Evolutionary conservation across 768 basidiomycete genomes (phyloP).

Genomic region (Lactarius akahatsu): DNA sequence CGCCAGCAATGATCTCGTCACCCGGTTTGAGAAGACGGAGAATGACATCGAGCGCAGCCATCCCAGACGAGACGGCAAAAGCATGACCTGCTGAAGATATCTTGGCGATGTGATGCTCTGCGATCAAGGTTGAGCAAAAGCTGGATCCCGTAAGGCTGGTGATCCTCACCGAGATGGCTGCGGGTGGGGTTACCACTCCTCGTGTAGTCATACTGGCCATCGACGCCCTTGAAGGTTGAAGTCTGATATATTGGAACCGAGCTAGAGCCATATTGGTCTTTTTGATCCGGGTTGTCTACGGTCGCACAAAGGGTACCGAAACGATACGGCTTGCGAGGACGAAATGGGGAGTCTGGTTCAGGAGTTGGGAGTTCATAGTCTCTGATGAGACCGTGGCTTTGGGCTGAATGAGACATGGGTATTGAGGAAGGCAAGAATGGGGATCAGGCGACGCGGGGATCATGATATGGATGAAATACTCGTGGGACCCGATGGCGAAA

Average conservation of each 20-base stretch:
- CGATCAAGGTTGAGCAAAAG: neutral
- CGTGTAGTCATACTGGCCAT: conserved; percentile 88
- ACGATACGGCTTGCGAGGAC: conserved; percentile 71
- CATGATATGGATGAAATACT: conserved; percentile 14
- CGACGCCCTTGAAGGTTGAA: conserved; percentile 94
- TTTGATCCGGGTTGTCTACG: conserved; percentile 86
- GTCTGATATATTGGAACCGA: conserved; percentile 98
- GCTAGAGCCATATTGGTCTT: conserved; percentile 94
- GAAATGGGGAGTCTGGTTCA: conserved; percentile 73
- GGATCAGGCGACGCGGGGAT: neutral
- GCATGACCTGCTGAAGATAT: conserved; percentile 91
- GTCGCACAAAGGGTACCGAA: conserved; percentile 91
- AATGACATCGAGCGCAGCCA: conserved; percentile 97
- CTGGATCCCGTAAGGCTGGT: conserved; percentile 3
- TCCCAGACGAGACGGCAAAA: conserved; percentile 92
- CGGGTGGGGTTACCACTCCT: conserved; percentile 96
- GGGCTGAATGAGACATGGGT: conserved; percentile 15
- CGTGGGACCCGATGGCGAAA: conserved; percentile 31
- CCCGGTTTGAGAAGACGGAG: conserved; percentile 91
- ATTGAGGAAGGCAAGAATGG: neutral
- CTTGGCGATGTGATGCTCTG: conserved; percentile 97
- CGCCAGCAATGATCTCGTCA: conserved; percentile 94
- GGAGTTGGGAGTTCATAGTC: conserved; percentile 69
- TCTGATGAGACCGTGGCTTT: conserved; percentile 17
- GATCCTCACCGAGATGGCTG: conserved; percentile 80